Conservation (phyloP, 2,329 filamentous ascomycete species). For the Fusarium sp. region DNA sequence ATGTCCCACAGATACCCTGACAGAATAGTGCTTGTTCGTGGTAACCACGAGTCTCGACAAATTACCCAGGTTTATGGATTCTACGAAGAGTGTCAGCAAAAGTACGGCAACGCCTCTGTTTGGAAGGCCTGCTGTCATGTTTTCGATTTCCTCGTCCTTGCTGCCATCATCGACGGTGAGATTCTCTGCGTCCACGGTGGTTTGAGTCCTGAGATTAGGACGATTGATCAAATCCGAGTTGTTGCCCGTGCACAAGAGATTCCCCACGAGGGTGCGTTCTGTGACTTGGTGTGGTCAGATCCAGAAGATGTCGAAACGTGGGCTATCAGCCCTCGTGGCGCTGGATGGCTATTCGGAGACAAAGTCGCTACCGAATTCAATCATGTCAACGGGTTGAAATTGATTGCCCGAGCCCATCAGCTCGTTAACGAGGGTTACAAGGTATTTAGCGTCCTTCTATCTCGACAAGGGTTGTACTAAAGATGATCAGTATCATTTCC, state of each 20-base stretch:
- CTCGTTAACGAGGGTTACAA: conserved; percentile 98
- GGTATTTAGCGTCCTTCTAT: conserved; percentile 56
- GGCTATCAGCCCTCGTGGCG: conserved; percentile 90
- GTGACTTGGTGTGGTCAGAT: conserved; percentile 97
- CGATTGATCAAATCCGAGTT: conserved; percentile 98
- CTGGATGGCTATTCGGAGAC: conserved; percentile 97
- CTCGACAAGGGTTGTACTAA: conserved; percentile 41
- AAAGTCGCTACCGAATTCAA: conserved; percentile 98
- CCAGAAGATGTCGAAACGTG: conserved; percentile 98
- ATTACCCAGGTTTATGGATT: conserved; percentile 99
- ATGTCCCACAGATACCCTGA: conserved; percentile 78
- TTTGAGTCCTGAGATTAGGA: conserved; percentile 89
- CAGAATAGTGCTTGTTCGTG: conserved; percentile 93
- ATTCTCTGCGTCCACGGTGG: conserved; percentile 98
- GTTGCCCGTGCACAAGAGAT: conserved; percentile 98
- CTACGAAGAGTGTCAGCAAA: conserved; percentile 97
- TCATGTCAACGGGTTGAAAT: conserved; percentile 93
- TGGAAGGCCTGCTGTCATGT: conserved; percentile 99
- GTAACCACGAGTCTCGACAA: conserved; percentile 96
- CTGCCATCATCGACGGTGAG: conserved; percentile 96
- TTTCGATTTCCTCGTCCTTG: conserved; percentile 96
- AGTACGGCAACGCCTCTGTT: conserved; percentile 99
- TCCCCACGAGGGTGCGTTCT: conserved; percentile 97
- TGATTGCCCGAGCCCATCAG: conserved; percentile 97
- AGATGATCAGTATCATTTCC: conserved; percentile 80